These are phyloP conservation scores for Acidiella bohemica DNA, from an alignment of 495 filamentous ascomycete genomes.

Conservation along the genomic window DNA sequence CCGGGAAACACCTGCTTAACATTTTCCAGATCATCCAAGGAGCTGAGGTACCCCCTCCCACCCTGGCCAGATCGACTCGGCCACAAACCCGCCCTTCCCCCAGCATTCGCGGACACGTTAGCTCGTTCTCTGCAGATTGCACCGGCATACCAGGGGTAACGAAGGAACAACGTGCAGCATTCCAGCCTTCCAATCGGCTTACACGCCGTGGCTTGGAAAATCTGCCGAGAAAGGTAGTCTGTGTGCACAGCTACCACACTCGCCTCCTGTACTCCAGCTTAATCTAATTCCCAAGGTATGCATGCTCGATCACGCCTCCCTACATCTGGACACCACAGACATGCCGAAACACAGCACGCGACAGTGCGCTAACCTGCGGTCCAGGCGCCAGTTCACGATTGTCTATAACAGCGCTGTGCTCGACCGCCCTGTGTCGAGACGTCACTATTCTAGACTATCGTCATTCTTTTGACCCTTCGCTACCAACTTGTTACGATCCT, in stretches of 20 bases:
- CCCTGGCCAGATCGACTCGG: conserved; percentile 9
- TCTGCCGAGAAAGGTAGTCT: too few relatives aligned
- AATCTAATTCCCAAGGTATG: conserved; percentile 25
- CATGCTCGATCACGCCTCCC: conserved; percentile 9
- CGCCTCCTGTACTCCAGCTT: conserved; percentile 5
- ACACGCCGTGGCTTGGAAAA: conserved; percentile 21
- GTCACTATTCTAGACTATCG: conserved; percentile 19
- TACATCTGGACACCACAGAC: conserved; percentile 6
- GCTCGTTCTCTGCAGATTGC: conserved; percentile 29
- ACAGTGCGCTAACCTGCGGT: conserved; percentile 7
- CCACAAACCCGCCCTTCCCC: conserved; percentile 7
- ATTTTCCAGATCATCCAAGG: conserved; percentile 16
- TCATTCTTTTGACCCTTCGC: conserved; percentile 25
- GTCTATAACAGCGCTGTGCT: conserved; percentile 21
- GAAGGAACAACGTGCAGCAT: conserved; percentile 13
- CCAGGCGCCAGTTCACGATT: conserved; percentile 2
- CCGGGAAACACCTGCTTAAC: conserved; percentile 7
- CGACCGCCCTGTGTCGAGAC: conserved; percentile 9
- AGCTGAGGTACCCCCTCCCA: conserved; percentile 11
- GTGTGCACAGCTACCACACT: conserved; percentile 6
- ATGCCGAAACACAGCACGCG: conserved; percentile 15
- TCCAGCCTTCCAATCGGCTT: conserved; percentile 19
- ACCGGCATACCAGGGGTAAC: conserved; percentile 14
- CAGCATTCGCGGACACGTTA: conserved; percentile 29
- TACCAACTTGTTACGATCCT: conserved; percentile 48